Conservation (phyloP, 176 grass and related monocot species). For the Elaeis guineensis region DNA sequence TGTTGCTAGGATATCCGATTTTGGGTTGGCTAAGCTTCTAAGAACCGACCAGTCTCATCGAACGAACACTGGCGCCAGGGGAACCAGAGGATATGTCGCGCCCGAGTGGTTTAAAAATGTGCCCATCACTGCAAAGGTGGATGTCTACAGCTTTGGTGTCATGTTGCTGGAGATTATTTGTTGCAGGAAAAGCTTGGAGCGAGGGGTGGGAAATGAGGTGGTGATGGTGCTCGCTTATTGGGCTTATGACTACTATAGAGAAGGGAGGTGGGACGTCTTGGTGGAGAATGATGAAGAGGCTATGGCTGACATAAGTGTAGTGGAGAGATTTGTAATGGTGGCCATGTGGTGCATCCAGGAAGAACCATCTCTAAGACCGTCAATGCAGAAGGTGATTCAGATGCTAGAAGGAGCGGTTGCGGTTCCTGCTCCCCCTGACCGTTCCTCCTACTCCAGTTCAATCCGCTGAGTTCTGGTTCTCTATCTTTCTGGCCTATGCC, state of each 20-base stretch:
- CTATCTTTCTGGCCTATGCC: no score
- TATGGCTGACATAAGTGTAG: slow-evolving; percentile 10
- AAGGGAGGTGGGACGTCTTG: slow-evolving; percentile 3
- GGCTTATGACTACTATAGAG: slow-evolving; percentile 4
- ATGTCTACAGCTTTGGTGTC: slow-evolving; percentile 36
- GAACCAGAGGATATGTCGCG: slow-evolving; percentile 33
- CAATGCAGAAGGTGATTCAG: slow-evolving; percentile 39
- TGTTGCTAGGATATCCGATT: slow-evolving; percentile 28
- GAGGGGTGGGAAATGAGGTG: not conserved
- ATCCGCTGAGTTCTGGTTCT: no score
- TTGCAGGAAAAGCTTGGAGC: slow-evolving; percentile 1
- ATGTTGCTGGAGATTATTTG: slow-evolving; percentile 27
- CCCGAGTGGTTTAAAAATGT: slow-evolving; percentile 26
- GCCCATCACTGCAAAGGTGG: slow-evolving; percentile 24
- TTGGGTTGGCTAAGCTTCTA: slow-evolving; percentile 38
- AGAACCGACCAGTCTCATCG: slow-evolving; percentile 14
- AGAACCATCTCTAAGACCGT: slow-evolving; percentile 35
- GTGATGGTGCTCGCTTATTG: slow-evolving; percentile 15
- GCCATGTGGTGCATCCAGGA: slow-evolving; percentile 58
- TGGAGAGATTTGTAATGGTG: slow-evolving; percentile 29
- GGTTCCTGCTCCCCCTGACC: slow-evolving; percentile 29
- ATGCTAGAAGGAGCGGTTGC: slow-evolving; percentile 7
- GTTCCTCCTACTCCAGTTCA: not conserved
- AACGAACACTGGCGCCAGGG: slow-evolving; percentile 17
- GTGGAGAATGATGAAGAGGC: slow-evolving; percentile 18